Conservation (phyloP, 495 filamentous ascomycete species). For the Aspergillus taichungensis region DNA sequence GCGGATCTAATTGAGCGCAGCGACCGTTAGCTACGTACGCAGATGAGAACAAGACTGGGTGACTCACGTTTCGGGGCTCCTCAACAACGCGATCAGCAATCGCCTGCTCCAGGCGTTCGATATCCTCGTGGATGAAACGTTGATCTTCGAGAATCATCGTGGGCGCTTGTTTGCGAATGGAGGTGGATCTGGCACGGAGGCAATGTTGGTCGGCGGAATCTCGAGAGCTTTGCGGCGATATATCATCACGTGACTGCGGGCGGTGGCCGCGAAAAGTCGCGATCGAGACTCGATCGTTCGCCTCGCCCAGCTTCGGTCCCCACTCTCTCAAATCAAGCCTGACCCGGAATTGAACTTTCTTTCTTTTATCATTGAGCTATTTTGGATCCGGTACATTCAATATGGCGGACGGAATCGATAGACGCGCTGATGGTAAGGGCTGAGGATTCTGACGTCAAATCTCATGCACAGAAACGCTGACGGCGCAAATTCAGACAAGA, state of each 20-base stretch:
- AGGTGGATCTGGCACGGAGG: constrained; percentile 5
- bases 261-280: constrained; percentile 24
- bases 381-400: constrained; percentile 10
- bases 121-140: constrained; percentile 85
- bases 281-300: constrained; percentile 3
- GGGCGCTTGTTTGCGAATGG: neutral
- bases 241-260: constrained; percentile 20
- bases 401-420: constrained; percentile 95
- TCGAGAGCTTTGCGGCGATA: constrained; percentile 26
- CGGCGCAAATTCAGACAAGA: constrained; percentile 54
- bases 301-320: neutral
- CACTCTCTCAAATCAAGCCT: neutral
- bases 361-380: constrained; percentile 5
- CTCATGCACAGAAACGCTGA: constrained; percentile 17
- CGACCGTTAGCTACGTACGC: constrained; percentile 19
- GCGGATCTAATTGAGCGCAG: constrained; percentile 52
- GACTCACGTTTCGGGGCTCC: constrained; percentile 76
- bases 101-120: constrained; percentile 89
- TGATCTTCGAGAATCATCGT: constrained; percentile 85
- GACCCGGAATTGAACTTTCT: neutral
- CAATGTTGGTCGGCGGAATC: neutral
- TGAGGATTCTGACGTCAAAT: neutral
- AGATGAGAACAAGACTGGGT: neutral
- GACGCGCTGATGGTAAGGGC: constrained; percentile 65
- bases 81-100: constrained; percentile 82